phyloP scores from a whole-genome alignment of 1,284 basidiomycete genomes.

The Sutorius eximius region DNA sequence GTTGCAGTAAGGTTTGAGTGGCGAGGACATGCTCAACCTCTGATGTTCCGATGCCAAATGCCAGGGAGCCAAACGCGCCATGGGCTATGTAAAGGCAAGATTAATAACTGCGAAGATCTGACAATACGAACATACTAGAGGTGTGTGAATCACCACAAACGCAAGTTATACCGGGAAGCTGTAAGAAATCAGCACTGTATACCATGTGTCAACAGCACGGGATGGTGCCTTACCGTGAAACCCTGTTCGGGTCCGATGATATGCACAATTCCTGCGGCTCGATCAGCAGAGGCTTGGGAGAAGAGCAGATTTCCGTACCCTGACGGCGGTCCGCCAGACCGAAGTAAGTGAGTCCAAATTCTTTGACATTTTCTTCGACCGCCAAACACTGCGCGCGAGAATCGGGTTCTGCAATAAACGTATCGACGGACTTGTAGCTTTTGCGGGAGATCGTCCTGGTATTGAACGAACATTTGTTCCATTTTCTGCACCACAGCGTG shows the following conservation, averaged over 20 bases:
- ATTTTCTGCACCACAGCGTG: neutral
- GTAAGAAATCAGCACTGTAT: constrained; percentile 1
- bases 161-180: constrained; percentile 93
- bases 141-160: constrained; percentile 97
- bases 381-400: constrained; percentile 90
- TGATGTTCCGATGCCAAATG: constrained; percentile 95
- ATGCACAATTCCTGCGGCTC: constrained; percentile 81
- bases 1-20: constrained; percentile 90
- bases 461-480: constrained; percentile 10
- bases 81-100: constrained; percentile 57
- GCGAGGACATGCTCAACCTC: constrained; percentile 98
- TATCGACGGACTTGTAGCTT: constrained; percentile 72
- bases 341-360: constrained; percentile 94
- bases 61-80: constrained; percentile 93
- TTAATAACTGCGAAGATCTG: constrained; percentile 1
- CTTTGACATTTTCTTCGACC: constrained; percentile 93
- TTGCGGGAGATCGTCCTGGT: constrained; percentile 85
- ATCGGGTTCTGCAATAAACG: constrained; percentile 87
- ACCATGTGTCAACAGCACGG: neutral
- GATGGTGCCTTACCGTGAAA: constrained; percentile 66
- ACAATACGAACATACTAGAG: constrained; percentile 57
- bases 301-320: constrained; percentile 46
- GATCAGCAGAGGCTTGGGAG: constrained; percentile 5
- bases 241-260: constrained; percentile 97
- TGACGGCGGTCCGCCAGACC: constrained; percentile 90